Percentiles rank a stretch among this genome's conserved stretches.
Evolutionary conservation across 768 basidiomycete species (phyloP).

Genomic region (Exidia glandulosa): DNA sequence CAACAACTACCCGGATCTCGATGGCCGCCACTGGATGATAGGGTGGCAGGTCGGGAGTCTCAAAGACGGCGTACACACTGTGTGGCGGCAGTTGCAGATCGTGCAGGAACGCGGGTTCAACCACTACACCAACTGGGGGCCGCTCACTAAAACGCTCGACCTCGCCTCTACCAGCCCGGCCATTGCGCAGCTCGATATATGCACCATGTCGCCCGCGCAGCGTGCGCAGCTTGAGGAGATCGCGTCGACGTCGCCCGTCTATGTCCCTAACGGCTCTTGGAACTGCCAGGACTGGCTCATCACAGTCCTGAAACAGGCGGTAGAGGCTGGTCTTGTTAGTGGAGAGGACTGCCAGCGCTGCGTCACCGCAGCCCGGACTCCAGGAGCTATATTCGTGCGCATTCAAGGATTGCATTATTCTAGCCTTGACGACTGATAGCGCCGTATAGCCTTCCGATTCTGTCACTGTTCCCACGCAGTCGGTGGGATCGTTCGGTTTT

Average conservation of each 20-base stretch:
- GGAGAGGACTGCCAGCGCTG: conserved; percentile 1
- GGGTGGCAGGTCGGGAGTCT: not conserved
- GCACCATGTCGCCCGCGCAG: conserved; percentile 9
- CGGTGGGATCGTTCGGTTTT: no score
- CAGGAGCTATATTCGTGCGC: not conserved
- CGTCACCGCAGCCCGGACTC: not conserved
- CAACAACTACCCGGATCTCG: not conserved
- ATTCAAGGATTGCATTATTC: no score
- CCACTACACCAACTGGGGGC: conserved; percentile 31
- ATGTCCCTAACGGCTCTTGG: conserved; percentile 18
- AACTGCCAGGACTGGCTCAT: conserved; percentile 22
- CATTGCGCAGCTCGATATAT: conserved; percentile 6
- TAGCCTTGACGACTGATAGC: no score
- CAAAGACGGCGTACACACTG: not conserved
- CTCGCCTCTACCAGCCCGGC: not conserved
- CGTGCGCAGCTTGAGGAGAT: conserved; percentile 15
- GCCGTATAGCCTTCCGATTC: no score
- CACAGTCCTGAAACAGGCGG: conserved; percentile 10
- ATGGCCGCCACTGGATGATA: not conserved
- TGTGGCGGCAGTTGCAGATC: conserved; percentile 24
- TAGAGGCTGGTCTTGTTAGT: conserved; percentile 14
- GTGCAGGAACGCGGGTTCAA: conserved; percentile 36
- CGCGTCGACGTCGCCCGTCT: conserved; percentile 10
- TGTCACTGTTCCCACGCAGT: no score
- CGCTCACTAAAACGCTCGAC: conserved; percentile 11